Conservation (phyloP, 345 rosid genomes). For the Citrus sp. region DNA sequence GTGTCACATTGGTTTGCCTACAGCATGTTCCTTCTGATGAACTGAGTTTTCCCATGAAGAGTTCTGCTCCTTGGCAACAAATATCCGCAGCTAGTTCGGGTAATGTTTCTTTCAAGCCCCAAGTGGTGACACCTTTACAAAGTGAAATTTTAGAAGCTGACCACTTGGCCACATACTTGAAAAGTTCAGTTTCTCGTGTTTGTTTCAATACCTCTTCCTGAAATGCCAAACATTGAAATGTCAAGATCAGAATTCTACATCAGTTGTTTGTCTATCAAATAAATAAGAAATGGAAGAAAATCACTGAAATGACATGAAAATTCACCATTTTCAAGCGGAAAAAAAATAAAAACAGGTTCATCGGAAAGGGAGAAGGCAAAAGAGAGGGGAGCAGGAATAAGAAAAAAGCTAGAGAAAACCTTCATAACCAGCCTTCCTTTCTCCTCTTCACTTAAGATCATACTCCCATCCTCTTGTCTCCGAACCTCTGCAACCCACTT, state of each 20-base stretch:
- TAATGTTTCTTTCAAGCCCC: conserved; percentile 4
- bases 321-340: background rate
- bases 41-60: conserved; percentile 19
- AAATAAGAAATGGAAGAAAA: background rate
- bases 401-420: background rate
- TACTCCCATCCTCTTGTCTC: conserved; percentile 13
- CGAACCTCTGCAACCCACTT: conserved; percentile 25
- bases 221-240: background rate
- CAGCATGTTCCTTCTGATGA: conserved; percentile 9
- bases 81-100: conserved; percentile 24
- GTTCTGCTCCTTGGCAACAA: conserved; percentile 33
- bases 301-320: background rate
- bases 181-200: conserved; percentile 19
- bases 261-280: background rate
- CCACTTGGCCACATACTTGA: conserved; percentile 18
- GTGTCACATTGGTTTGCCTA: conserved; percentile 14
- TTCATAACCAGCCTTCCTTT: conserved; percentile 18
- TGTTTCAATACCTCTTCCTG: conserved; percentile 29
- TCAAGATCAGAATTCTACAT: background rate
- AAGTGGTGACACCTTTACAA: conserved; percentile 3
- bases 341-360: background rate
- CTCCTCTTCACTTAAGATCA: conserved; percentile 21
- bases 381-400: background rate
- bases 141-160: conserved; percentile 14
- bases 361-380: background rate